Evolutionary conservation across 441 rosid genomes (phyloP), one percentile per base, ranked within the genome.

Genomic region (Syzygium malaccense): DNA sequence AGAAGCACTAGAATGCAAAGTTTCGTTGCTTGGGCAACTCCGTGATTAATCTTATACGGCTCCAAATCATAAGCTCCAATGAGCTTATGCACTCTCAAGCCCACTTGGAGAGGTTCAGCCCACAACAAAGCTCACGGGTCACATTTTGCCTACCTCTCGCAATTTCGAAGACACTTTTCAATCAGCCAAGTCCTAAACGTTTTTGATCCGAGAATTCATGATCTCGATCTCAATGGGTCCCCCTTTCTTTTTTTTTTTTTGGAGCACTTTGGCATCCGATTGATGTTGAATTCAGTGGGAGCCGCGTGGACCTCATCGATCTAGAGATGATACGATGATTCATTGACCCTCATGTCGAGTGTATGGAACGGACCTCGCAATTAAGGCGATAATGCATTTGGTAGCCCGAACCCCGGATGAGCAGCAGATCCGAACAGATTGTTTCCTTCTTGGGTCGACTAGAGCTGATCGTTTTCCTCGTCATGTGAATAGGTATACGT

Each of bases 41-140:
- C 33, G 2, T n/a, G 71, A 7, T n/a, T 33, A 7, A n/a, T 62
- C 30, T n/a, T n/a, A 2, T n/a, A 5, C 0, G 20, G 71, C 33
- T n/a, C 68, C 33, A 62, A 14, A 62, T n/a, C 68, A 32, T 28
- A 64, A 64, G 71, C 75, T 64, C 75, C 75, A 64, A 8, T 64
- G 41, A 13, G 41, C 75, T 30, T 3, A 0, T 19, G 15, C 71
- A 7, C 41, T 32, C 41, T 64, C 41, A 2, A 15, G 75, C 41
- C 75, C 75, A 17, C 75, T 32, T 17, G 75, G 18, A 66, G 75
- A 66, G 75, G 17, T 66, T 66, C 18, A 66, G 41, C 75, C 23
- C 75, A 66, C 32, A 66, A 66, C 75, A 4, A 7, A 17, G 75
- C 33, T 30, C 75, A 0, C 41, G 23, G 17, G 75, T 8, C 75